Conservation (phyloP, 2,329 filamentous ascomycete species). For the Ascomycota sp. region DNA sequence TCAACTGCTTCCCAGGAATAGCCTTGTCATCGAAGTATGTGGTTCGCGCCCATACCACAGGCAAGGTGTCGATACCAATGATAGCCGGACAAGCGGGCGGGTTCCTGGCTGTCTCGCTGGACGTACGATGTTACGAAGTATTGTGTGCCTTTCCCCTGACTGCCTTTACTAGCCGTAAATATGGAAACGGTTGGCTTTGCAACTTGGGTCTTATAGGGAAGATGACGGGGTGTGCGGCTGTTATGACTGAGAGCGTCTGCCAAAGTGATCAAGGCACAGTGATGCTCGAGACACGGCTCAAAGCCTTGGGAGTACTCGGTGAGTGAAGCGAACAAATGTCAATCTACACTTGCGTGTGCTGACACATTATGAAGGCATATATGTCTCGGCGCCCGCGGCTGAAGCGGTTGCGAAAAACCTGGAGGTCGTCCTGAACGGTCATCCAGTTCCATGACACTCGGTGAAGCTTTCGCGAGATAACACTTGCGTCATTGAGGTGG, state of each 20-base stretch:
- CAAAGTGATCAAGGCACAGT: constrained; percentile 35
- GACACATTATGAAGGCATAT: constrained; percentile 32
- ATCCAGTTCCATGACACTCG: constrained; percentile 44
- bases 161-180: constrained; percentile 25
- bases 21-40: constrained; percentile 39
- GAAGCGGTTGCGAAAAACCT: constrained; percentile 44
- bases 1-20: constrained; percentile 56
- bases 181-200: constrained; percentile 30
- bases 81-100: constrained; percentile 20
- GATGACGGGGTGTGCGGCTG: constrained; percentile 72
- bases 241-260: constrained; percentile 40
- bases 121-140: constrained; percentile 56
- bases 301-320: constrained; percentile 61
- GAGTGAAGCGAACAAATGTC: constrained; percentile 7
- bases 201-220: constrained; percentile 66
- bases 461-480: constrained; percentile 36
- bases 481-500: constrained; percentile 49
- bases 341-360: background rate
- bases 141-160: constrained; percentile 52
- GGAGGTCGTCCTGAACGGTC: constrained; percentile 54
- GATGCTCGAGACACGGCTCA: constrained; percentile 47
- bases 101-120: constrained; percentile 42
- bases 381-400: constrained; percentile 46
- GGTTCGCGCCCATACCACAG: constrained; percentile 50
- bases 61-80: constrained; percentile 35